Evolutionary conservation across 2,329 filamentous ascomycete genomes (phyloP), one percentile per base, ranked within the genome.

Genomic region (Aureobasidium mangrovei): DNA sequence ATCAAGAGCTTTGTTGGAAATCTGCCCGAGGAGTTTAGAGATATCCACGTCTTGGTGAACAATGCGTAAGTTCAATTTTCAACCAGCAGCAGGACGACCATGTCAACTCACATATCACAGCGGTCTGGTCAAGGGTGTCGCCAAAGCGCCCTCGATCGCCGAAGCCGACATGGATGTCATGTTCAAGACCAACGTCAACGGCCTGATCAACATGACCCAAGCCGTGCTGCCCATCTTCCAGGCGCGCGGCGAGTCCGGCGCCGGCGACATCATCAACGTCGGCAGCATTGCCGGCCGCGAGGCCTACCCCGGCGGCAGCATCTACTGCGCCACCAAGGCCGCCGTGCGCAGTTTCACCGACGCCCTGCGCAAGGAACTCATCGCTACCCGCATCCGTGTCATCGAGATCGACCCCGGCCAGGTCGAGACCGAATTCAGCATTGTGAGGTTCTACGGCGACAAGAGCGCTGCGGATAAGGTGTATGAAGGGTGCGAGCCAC

Each of bases 201-300:
- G 93, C 29, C 77, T 98, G 33, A 93, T 98, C 75, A 88, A 91
- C 76, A 88, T 97, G 86, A 97, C 93, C 0, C 93, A 98, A 76
- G 88, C 88, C 43, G 77, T 96, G 57, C 73, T 97, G 18, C 83
- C 87, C 51, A 83, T 90, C 67, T 94, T 91, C 77, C 85, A 89
- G 70, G 76, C 80, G 62, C 66, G 75, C 60, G 58, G 72, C 26
- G 78, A 91, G 55, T 85, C 86, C 56, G 91, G 90, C 55, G 76
- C 80, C 41, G 91, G 91, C 63, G 93, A 97, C 68, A 91, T 98
- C 68, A 95, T 98, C 74, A 97, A 96, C 67, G 83, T 96, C 65
- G 91, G 91, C 58, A 90, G 85, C 61, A 91, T 95, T 65, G 91
- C 91, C n/a, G 91, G 89, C 31, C 80, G 90, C 42, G 90, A 95